Percentiles rank a stretch among this genome's conserved stretches.
Conservation (phyloP, 768 basidiomycete genomes). For the Crucibulum laeve region DNA sequence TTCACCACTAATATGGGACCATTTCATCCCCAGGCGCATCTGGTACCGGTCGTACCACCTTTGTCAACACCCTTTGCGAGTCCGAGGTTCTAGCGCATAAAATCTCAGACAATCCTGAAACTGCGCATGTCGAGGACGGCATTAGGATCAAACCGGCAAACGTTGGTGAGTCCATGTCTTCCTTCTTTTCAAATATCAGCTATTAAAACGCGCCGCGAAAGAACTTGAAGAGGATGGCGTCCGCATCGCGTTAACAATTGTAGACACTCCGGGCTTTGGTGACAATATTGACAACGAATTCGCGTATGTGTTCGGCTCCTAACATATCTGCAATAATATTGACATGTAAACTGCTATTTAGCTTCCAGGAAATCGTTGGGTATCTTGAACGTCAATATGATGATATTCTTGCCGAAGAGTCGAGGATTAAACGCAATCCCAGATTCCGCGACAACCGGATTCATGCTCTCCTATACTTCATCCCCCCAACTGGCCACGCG, state of each 20-base stretch:
- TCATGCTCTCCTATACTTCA: slow-evolving; percentile 96
- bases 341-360: slow-evolving; percentile 22
- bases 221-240: slow-evolving; percentile 99
- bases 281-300: slow-evolving; percentile 99
- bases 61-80: slow-evolving; percentile 99
- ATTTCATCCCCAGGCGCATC: slow-evolving; percentile 69
- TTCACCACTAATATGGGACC: slow-evolving; percentile 10
- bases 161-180: slow-evolving; percentile 60
- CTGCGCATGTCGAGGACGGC: slow-evolving; percentile 91
- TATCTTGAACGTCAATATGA: slow-evolving; percentile 99
- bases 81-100: slow-evolving; percentile 89
- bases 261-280: slow-evolving; percentile 98
- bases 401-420: slow-evolving; percentile 97
- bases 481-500: slow-evolving; percentile 97
- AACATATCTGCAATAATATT: slow-evolving; percentile 4
- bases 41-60: slow-evolving; percentile 96
- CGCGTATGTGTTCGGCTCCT: slow-evolving; percentile 56
- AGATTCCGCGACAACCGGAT: slow-evolving; percentile 98
- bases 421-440: slow-evolving; percentile 98
- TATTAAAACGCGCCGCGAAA: slow-evolving; percentile 26
- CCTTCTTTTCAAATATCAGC: slow-evolving; percentile 3
- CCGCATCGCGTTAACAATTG: slow-evolving; percentile 95
- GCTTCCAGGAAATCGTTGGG: slow-evolving; percentile 95
- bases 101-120: slow-evolving; percentile 75
- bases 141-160: slow-evolving; percentile 94